These are phyloP conservation scores for Viola odorata DNA, from an alignment of 345 rosid species.

Conservation along the genomic window DNA sequence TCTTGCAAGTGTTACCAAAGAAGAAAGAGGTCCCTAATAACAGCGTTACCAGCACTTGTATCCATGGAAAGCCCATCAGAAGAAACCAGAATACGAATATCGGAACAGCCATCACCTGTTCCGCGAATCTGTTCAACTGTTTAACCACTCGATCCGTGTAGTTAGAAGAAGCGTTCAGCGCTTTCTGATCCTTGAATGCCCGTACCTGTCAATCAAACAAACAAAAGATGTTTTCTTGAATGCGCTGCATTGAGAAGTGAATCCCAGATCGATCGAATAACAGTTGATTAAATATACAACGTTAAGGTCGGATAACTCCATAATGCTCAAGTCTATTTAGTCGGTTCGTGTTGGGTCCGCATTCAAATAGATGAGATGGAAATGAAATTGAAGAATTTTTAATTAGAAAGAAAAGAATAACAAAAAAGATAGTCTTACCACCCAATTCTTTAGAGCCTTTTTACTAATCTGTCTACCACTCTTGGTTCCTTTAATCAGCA, in stretches of 20 bases:
- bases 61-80: constrained; percentile 48
- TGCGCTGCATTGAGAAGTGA: too few relatives aligned
- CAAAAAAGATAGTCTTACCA: constrained; percentile 29
- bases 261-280: too few relatives aligned
- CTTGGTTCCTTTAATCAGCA: constrained; percentile 34
- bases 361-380: too few relatives aligned
- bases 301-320: too few relatives aligned
- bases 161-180: constrained; percentile 51
- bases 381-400: neutral
- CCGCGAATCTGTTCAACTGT: constrained; percentile 50
- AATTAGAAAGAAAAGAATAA: neutral
- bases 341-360: too few relatives aligned
- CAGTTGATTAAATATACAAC: too few relatives aligned
- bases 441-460: constrained; percentile 59
- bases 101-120: constrained; percentile 32
- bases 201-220: constrained; percentile 24
- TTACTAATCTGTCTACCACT: constrained; percentile 31
- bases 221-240: too few relatives aligned
- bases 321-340: too few relatives aligned
- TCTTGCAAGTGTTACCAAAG: constrained; percentile 70
- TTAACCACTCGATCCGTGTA: constrained; percentile 74
- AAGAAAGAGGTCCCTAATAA: constrained; percentile 46
- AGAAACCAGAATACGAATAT: constrained; percentile 53
- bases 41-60: constrained; percentile 50
- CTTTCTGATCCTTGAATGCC: constrained; percentile 53